A percentile compares a stretch with the other conserved stretches of the same genome.
Conservation (phyloP, 1,139 yeast genomes). For the Hemisphaericaspora xylofermentans region DNA sequence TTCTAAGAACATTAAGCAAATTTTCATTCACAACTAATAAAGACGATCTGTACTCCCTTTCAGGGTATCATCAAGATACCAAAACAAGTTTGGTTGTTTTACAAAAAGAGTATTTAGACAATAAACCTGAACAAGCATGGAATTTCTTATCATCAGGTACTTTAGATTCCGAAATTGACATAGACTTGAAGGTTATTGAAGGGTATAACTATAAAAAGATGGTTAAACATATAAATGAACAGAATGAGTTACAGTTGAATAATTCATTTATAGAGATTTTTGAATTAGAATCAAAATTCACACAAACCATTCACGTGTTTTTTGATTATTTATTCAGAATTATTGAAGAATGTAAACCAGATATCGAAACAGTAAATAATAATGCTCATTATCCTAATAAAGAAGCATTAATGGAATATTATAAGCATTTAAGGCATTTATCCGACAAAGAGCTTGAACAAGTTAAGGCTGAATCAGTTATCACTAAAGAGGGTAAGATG, state of each 20-base stretch:
- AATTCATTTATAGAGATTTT: constrained; percentile 15
- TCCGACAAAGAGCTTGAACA: constrained; percentile 8
- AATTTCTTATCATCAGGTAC: constrained; percentile 9
- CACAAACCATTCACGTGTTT: constrained; percentile 17
- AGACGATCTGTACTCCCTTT: constrained; percentile 12
- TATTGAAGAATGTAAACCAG: constrained; percentile 25
- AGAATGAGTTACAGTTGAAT: constrained; percentile 10
- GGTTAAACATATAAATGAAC: constrained; percentile 8
- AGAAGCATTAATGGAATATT: constrained; percentile 19
- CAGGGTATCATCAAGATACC: constrained; percentile 19
- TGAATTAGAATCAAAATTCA: constrained; percentile 21
- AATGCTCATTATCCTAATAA: constrained; percentile 28
- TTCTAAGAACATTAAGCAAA: constrained; percentile 1
- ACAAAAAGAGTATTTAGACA: constrained; percentile 14
- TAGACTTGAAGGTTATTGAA: constrained; percentile 17
- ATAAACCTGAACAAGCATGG: constrained; percentile 16
- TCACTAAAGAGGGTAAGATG: constrained; percentile 23
- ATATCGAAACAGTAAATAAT: constrained; percentile 23
- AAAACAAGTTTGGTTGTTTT: constrained; percentile 18
- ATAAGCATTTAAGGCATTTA: constrained; percentile 16
- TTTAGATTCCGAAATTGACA: constrained; percentile 13
- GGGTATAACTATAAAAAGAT: constrained; percentile 23
- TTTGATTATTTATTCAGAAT: constrained; percentile 19
- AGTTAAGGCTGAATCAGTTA: constrained; percentile 4
- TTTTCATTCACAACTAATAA: background rate